Evolutionary conservation across 2,329 filamentous ascomycete genomes (phyloP), one percentile per base, ranked within the genome.

Genomic region (Phialophora macrospora): DNA sequence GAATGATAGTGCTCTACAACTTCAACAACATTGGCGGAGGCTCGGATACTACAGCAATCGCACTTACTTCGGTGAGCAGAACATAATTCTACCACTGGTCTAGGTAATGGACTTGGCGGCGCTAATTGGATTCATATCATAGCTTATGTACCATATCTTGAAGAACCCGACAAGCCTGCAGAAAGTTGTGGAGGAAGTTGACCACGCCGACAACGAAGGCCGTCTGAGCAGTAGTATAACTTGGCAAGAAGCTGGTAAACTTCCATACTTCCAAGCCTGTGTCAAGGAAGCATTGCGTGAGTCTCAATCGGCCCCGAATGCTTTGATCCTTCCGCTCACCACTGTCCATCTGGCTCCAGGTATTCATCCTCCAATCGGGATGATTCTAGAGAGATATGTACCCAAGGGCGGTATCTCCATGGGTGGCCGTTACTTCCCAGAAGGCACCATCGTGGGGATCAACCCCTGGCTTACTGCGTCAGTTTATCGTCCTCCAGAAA

Each of bases 101-200:
- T 14, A 1, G 22, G 32, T 17, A 17, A 22, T 20, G 49, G 38
- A 24, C 6, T 14, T 24, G 3, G 24, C 14, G 11, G n/a, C 49
- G 54, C 28, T 22, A 20, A 24, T 34, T 4, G 3, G 26, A 22
- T 22, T 49, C n/a, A 30, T 41, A 28, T 55, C 0, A 61, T 48
- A 65, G 64, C 52, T 67, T 26, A 64, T 65, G 41, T 57, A 78
- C 80, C 71, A 75, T 86, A 85, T 81, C 2, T 80, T 80, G 64
- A 85, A 81, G 55, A 84, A 60, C 12, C 68, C 62, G 12, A 28
- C n/a, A 5, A 63, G n/a, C 34, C 14, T 70, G 61, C 22, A 38
- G 51, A 64, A 52, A 38, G 41, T 70, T 2, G 55, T 66, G 14
- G 52, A 55, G 3, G 70, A 71, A 54, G 38, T 71, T 20, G 66